Percentiles rank a stretch among this genome's conserved stretches.
These are phyloP conservation scores for Huntiella abstrusa DNA, from an alignment of 2,329 filamentous ascomycete species.

Conservation along the genomic window DNA sequence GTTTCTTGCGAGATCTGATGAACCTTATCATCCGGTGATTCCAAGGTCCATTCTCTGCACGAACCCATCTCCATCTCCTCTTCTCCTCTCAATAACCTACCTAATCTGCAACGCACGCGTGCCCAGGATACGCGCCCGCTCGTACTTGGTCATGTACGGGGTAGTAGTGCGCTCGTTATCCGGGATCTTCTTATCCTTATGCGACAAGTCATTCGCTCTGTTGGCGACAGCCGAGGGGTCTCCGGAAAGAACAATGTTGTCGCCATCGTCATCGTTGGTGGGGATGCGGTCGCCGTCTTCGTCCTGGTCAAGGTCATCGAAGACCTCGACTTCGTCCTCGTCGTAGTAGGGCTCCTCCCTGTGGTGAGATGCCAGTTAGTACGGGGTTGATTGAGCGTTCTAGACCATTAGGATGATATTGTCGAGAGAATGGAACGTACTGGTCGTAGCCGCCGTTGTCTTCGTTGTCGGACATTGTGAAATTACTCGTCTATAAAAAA, in stretches of 20 bases:
- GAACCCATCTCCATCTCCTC: not conserved
- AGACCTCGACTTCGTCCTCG: conserved; percentile 43
- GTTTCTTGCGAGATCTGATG: too few relatives aligned
- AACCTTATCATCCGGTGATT: too few relatives aligned
- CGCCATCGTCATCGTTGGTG: conserved; percentile 35
- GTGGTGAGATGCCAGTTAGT: conserved; percentile 13
- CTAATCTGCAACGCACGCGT: conserved; percentile 92
- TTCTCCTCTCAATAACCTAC: conserved; percentile 28
- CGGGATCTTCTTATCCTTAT: conserved; percentile 73
- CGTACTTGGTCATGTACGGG: conserved; percentile 99
- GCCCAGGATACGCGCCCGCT: conserved; percentile 79
- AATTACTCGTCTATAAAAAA: not conserved
- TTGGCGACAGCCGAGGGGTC: conserved; percentile 39
- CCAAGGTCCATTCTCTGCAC: too few relatives aligned
- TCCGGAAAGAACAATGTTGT: conserved; percentile 41
- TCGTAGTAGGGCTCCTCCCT: conserved; percentile 56
- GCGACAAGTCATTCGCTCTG: conserved; percentile 34
- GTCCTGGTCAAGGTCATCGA: conserved; percentile 32
- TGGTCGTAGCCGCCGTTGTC: conserved; percentile 40
- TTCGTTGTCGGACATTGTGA: conserved; percentile 54
- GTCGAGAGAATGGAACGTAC: conserved; percentile 23
- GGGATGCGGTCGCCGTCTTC: conserved; percentile 31
- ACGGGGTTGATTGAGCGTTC: not conserved
- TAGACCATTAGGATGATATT: not conserved
- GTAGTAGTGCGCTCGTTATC: conserved; percentile 80